Conservation (phyloP, 1,284 basidiomycete species). For the Anthracocystis panici-leucophaei region DNA sequence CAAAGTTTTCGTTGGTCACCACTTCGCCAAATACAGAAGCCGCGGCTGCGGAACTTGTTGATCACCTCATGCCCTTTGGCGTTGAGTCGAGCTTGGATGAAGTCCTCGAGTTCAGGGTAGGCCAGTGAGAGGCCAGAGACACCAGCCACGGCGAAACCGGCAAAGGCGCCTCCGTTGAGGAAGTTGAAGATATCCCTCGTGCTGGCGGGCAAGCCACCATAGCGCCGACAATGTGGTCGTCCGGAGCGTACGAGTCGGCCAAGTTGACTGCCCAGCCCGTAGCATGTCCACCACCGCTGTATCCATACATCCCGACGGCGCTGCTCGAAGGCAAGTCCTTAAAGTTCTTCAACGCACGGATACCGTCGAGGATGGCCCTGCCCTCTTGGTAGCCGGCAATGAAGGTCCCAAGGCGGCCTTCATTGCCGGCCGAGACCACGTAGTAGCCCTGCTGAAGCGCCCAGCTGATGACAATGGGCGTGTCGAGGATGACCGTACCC, state of each 20-base stretch:
- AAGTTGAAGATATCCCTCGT: conserved; percentile 29
- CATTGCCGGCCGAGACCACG: conserved; percentile 61
- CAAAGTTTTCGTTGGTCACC: conserved; percentile 25
- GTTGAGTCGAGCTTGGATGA: conserved; percentile 26
- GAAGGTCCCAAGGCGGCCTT: conserved; percentile 46
- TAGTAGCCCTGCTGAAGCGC: conserved; percentile 59
- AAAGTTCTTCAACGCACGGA: conserved; percentile 47
- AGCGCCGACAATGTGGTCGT: conserved; percentile 59
- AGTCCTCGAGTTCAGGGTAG: conserved; percentile 43
- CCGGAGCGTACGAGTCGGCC: conserved; percentile 45
- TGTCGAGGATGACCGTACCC: conserved; percentile 30
- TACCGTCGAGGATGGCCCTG: conserved; percentile 54
- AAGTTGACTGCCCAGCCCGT: conserved; percentile 53
- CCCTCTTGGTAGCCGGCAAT: conserved; percentile 57
- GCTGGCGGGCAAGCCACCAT: conserved; percentile 62
- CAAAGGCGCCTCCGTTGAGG: conserved; percentile 45
- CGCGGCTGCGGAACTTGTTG: conserved; percentile 19
- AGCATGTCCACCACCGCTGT: conserved; percentile 60
- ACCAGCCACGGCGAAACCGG: conserved; percentile 58
- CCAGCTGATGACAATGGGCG: conserved; percentile 46
- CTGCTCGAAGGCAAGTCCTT: conserved; percentile 27
- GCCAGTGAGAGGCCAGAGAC: conserved; percentile 41
- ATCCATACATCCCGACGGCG: conserved; percentile 46
- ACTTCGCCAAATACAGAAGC: conserved; percentile 45
- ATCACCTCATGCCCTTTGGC: conserved; percentile 27